Evolutionary conservation across 2,329 filamentous ascomycete genomes (phyloP).

Genomic region (Cordyceps fumosorosea): DNA sequence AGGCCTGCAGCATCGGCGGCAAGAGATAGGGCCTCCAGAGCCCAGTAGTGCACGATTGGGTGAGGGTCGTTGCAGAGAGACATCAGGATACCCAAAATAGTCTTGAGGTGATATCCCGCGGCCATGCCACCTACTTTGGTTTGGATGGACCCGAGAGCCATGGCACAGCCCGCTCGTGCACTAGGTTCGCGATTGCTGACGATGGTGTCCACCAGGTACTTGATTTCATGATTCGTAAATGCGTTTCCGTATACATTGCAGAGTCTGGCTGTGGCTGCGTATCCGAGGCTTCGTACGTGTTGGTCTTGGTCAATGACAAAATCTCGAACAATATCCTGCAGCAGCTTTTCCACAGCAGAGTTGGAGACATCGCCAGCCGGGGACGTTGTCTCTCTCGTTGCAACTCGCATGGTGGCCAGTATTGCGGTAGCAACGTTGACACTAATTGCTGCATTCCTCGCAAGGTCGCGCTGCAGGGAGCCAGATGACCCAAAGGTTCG

Average conservation of each 20-base stretch:
- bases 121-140: constrained; percentile 96
- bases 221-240: constrained; percentile 86
- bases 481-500: constrained; percentile 80
- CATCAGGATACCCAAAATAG: constrained; percentile 96
- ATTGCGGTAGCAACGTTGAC: constrained; percentile 85
- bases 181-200: constrained; percentile 90
- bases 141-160: constrained; percentile 88
- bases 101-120: constrained; percentile 91
- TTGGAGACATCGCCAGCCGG: constrained; percentile 67
- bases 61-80: constrained; percentile 94
- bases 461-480: constrained; percentile 74
- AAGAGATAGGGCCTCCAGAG: constrained; percentile 76
- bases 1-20: constrained; percentile 89
- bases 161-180: constrained; percentile 87
- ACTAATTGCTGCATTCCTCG: constrained; percentile 81
- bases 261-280: constrained; percentile 76
- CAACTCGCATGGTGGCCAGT: constrained; percentile 72
- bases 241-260: constrained; percentile 79
- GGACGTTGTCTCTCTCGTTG: constrained; percentile 71
- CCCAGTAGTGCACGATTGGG: constrained; percentile 93
- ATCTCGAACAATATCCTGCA: constrained; percentile 66
- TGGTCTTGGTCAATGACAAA: constrained; percentile 81
- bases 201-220: constrained; percentile 87
- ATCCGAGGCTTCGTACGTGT: constrained; percentile 78
- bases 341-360: constrained; percentile 70